A percentile compares a stretch with the other conserved stretches of the same genome.
phyloP scores from a whole-genome alignment of 2,329 filamentous ascomycete genomes.

The Rhytidhysteron rufulum region DNA sequence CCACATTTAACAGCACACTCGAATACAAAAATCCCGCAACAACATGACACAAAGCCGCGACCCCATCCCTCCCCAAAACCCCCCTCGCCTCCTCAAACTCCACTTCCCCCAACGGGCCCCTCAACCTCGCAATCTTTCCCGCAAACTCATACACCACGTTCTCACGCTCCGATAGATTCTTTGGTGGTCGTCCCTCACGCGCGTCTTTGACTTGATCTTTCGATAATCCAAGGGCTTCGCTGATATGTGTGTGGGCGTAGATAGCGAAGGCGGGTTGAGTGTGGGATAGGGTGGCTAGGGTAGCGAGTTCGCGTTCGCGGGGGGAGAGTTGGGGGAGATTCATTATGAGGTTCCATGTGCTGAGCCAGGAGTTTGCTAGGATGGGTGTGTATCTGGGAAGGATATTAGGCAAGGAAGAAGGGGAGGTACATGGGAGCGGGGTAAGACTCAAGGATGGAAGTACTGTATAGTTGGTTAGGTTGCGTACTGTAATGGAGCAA shows the following conservation, averaged over 20 bases:
- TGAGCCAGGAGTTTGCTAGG: too few species aligned
- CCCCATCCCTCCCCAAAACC: neutral
- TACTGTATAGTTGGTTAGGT: too few species aligned
- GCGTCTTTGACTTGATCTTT: neutral
- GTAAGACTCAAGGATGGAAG: too few species aligned
- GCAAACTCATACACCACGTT: neutral
- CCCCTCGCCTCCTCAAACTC: neutral
- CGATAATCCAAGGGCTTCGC: neutral
- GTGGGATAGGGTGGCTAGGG: neutral
- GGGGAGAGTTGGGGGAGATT: neutral
- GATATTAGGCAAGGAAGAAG: too few species aligned
- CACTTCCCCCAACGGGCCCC: neutral
- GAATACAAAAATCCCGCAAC: neutral
- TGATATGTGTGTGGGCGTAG: neutral
- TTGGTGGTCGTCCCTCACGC: neutral
- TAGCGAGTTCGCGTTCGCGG: neutral
- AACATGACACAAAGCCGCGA: neutral
- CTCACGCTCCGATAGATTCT: neutral
- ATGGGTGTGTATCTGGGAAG: too few species aligned
- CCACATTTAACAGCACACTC: neutral
- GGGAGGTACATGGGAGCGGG: too few species aligned
- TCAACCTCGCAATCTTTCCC: neutral
- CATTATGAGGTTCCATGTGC: too few species aligned
- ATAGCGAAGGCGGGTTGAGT: neutral
- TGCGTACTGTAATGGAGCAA: too few species aligned